phyloP scores from a whole-genome alignment of 2,329 filamentous ascomycete species.

The Septoria petroselini region DNA sequence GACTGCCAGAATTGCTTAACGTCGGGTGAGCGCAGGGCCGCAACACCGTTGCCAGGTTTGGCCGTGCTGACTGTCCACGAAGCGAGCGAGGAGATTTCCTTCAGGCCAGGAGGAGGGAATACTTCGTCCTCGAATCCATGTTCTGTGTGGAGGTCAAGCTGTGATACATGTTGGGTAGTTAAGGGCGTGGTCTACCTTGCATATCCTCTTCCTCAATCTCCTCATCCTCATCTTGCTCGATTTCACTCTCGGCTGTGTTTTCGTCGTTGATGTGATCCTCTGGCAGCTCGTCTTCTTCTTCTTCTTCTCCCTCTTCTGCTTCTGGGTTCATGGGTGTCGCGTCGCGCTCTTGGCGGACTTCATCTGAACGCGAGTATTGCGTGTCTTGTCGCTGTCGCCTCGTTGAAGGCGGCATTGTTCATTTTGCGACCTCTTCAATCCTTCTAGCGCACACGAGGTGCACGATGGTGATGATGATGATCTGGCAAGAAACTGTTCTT shows the following conservation, averaged over 20 bases:
- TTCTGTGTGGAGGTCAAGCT: slow-evolving; percentile 10
- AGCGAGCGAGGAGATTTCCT: slow-evolving; percentile 80
- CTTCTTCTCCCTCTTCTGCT: slow-evolving; percentile 20
- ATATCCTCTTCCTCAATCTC: slow-evolving; percentile 24
- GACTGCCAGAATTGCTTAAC: slow-evolving; percentile 78
- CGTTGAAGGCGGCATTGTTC: slow-evolving; percentile 8
- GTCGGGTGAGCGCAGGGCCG: slow-evolving; percentile 71
- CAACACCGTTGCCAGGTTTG: slow-evolving; percentile 76
- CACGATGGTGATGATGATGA: neutral
- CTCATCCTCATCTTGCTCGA: slow-evolving; percentile 27
- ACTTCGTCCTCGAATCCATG: slow-evolving; percentile 42
- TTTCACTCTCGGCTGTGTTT: slow-evolving; percentile 6
- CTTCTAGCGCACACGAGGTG: neutral
- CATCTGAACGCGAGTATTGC: slow-evolving; percentile 9
- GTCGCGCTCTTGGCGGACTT: neutral
- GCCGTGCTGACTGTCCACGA: slow-evolving; percentile 79
- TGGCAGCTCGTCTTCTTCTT: slow-evolving; percentile 21
- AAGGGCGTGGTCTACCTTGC: slow-evolving; percentile 12
- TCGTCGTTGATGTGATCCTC: slow-evolving; percentile 8
- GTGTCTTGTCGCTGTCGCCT: slow-evolving; percentile 11
- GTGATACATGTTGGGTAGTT: neutral
- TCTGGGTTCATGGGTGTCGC: slow-evolving; percentile 1
- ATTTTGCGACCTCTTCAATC: neutral
- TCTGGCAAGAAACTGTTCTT: neutral
- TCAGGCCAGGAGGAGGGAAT: slow-evolving; percentile 53